These are phyloP conservation scores for Huntiella bhutanensis DNA, from an alignment of 2,329 filamentous ascomycete species.

Conservation along the genomic window DNA sequence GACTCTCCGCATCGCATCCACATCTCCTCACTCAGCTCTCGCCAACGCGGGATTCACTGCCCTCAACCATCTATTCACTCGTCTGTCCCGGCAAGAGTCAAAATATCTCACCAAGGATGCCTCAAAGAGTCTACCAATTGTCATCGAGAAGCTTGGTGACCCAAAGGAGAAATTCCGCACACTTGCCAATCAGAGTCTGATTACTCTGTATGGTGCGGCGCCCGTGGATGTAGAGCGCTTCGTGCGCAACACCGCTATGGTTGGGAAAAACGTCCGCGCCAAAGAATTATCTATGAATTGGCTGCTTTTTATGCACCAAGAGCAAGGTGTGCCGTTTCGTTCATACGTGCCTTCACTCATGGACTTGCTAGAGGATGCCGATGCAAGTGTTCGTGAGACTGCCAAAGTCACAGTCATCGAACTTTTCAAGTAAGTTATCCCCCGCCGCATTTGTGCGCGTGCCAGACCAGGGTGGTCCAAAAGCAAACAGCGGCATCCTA, in stretches of 20 bases:
- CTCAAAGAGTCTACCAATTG: constrained; percentile 49
- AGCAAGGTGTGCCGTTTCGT: constrained; percentile 62
- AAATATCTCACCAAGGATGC: constrained; percentile 53
- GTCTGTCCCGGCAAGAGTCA: constrained; percentile 68
- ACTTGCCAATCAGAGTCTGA: constrained; percentile 55
- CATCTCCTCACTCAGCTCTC: constrained; percentile 57
- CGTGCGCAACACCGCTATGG: constrained; percentile 60
- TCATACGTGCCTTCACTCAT: constrained; percentile 68
- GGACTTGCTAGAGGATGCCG: constrained; percentile 74
- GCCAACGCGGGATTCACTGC: constrained; percentile 73
- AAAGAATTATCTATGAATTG: constrained; percentile 76
- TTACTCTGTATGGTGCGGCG: constrained; percentile 54
- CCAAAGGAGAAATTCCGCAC: constrained; percentile 67
- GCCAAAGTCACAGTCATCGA: constrained; percentile 73
- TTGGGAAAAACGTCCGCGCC: constrained; percentile 61
- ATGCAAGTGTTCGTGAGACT: constrained; percentile 67
- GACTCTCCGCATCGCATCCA: constrained; percentile 54
- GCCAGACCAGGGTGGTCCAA: constrained; percentile 1
- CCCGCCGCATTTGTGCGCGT: not conserved
- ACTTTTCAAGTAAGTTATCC: constrained; percentile 48
- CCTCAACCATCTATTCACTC: constrained; percentile 70
- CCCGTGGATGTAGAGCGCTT: constrained; percentile 59
- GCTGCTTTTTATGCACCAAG: constrained; percentile 70
- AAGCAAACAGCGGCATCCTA: not conserved
- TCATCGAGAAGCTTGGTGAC: constrained; percentile 75